Evolutionary conservation across 768 basidiomycete species (phyloP), one percentile per base, ranked within the genome.

Genomic region (Tricholoma saponaceum): DNA sequence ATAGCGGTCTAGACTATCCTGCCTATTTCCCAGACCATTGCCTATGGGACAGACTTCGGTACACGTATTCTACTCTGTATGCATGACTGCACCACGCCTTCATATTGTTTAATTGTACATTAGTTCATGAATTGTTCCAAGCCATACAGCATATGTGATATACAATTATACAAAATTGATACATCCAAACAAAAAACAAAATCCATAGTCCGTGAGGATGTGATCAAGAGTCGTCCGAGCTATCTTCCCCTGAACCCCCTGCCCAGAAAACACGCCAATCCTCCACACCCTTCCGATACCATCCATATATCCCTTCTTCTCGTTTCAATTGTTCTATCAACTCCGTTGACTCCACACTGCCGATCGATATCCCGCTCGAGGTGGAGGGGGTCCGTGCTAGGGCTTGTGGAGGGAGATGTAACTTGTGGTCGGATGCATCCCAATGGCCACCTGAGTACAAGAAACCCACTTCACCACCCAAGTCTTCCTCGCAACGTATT

Each of bases 231-330:
- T 28, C 14, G 14, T 54, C 57, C 30, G 30, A 47, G 16, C 61
- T 62, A 50, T 70, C 71, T 28, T 72, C 72, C 5, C 69, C 69
- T 62, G 73, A 73, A 20, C 89, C 89, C 0, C 91, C 91, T 9
- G 92, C 72, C 91, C 91, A 94, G 66, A 93, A 85, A 12, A 93
- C 81, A 20, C 91, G 76, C 81, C 85, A 94, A 65, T 94, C 91
- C 54, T 84, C 82, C 3, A 76, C 60, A 14, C 86, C 90, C 65
- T 86, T 90, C 62, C 83, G 73, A 70, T 84, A 79, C 90, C 91
- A 92, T 0, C 82, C 90, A 67, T 93, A 94, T 5, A 88, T 70
- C 5, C 91, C 91, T 57, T 86, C 77, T 56, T 85, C 83, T 20
- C 70, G 72, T 64, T 76, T 78, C 66, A 84, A 65, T 63, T 72